phyloP scores from a whole-genome alignment of 2,329 filamentous ascomycete species.

The Cladosporium sp. region DNA sequence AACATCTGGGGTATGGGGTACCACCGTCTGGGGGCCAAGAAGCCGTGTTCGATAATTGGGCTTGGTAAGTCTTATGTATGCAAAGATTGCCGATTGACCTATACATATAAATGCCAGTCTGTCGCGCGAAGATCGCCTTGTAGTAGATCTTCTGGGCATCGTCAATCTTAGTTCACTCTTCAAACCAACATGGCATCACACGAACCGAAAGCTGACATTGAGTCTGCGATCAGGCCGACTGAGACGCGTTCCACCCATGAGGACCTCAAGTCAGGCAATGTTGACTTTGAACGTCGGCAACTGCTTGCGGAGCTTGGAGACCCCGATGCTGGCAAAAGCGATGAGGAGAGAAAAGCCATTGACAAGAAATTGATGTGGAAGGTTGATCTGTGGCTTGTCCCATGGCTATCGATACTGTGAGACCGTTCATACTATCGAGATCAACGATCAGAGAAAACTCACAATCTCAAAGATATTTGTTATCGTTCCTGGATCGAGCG shows the following conservation, averaged over 20 bases:
- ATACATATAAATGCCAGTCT: neutral
- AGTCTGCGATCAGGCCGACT: neutral
- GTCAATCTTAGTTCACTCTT: neutral
- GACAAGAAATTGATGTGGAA: conserved; percentile 64
- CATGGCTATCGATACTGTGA: conserved; percentile 70
- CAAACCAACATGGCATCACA: neutral
- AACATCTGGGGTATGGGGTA: neutral
- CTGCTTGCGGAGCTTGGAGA: conserved; percentile 41
- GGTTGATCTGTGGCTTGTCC: conserved; percentile 62
- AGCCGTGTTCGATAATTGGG: neutral
- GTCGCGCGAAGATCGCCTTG: neutral
- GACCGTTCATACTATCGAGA: conserved; percentile 27
- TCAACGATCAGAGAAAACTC: neutral
- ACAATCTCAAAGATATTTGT: conserved; percentile 15
- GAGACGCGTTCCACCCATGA: neutral
- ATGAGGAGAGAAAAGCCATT: conserved; percentile 61
- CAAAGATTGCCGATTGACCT: neutral
- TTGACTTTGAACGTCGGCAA: neutral
- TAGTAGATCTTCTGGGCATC: neutral
- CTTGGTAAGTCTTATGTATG: neutral
- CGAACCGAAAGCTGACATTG: neutral
- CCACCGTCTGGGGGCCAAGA: neutral
- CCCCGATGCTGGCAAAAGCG: conserved; percentile 65
- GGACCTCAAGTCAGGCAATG: neutral
- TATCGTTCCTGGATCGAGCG: conserved; percentile 52